Conservation (phyloP, 164 flowering plant genomes). For the Malania oleifera region DNA sequence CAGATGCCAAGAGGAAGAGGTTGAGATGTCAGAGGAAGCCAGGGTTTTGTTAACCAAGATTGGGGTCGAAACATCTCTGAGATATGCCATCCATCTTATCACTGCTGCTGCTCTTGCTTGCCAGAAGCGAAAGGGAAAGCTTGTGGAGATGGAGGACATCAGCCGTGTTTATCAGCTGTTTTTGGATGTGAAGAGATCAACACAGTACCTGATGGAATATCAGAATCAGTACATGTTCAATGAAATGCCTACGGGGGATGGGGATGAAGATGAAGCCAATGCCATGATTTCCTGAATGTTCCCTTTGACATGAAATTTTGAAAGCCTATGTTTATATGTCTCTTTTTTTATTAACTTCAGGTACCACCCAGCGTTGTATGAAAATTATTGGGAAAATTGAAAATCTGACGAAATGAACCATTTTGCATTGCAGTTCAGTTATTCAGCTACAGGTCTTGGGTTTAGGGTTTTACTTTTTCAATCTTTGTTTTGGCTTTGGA, state of each 20-base stretch:
- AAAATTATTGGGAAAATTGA: no score
- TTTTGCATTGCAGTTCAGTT: no score
- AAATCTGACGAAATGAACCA: no score
- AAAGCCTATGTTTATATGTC: background rate
- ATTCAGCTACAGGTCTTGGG: no score
- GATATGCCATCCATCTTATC: conserved; percentile 89
- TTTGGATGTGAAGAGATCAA: conserved; percentile 82
- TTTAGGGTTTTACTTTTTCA: no score
- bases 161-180: conserved; percentile 72
- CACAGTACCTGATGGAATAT: conserved; percentile 86
- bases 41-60: conserved; percentile 53
- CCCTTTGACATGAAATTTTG: background rate
- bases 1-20: conserved; percentile 92
- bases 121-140: conserved; percentile 79
- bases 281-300: conserved; percentile 38
- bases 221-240: conserved; percentile 86
- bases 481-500: no score
- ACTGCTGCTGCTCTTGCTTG: conserved; percentile 80
- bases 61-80: conserved; percentile 52
- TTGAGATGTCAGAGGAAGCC: conserved; percentile 88
- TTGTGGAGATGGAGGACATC: conserved; percentile 79
- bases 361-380: no score
- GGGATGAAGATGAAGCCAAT: conserved; percentile 41
- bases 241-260: conserved; percentile 44
- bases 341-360: no score